A percentile compares a stretch with the other conserved stretches of the same genome.
phyloP scores from a whole-genome alignment of 495 filamentous ascomycete species.

The Trypethelium eluteriae region DNA sequence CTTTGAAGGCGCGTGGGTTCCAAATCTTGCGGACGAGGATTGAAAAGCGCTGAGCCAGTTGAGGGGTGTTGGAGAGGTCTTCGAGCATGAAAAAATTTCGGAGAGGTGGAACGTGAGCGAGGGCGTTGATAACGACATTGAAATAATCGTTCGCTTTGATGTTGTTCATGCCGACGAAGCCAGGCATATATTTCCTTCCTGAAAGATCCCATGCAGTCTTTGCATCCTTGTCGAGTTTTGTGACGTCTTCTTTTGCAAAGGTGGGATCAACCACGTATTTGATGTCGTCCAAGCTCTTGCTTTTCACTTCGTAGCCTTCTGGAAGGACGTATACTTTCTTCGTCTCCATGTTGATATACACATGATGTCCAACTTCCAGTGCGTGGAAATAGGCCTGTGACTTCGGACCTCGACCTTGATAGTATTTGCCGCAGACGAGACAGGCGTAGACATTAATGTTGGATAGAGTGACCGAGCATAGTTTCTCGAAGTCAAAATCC shows the following conservation, averaged over 20 bases:
- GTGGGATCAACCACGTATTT: slow-evolving; percentile 96
- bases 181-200: slow-evolving; percentile 74
- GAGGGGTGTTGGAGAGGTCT: slow-evolving; percentile 53
- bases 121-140: slow-evolving; percentile 89
- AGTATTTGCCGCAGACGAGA: slow-evolving; percentile 96
- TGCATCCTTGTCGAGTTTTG: slow-evolving; percentile 68
- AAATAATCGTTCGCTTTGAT: slow-evolving; percentile 99
- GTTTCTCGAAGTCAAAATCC: slow-evolving; percentile 97
- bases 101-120: slow-evolving; percentile 82
- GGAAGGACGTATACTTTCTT: slow-evolving; percentile 94
- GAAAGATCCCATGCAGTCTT: slow-evolving; percentile 68
- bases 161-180: slow-evolving; percentile 98
- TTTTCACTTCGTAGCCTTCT: slow-evolving; percentile 94
- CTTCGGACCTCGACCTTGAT: slow-evolving; percentile 85
- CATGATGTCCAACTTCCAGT: slow-evolving; percentile 88
- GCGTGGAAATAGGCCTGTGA: slow-evolving; percentile 97
- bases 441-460: slow-evolving; percentile 99
- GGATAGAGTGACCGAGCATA: slow-evolving; percentile 88
- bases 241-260: slow-evolving; percentile 69
- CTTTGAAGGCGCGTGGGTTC: slow-evolving; percentile 95
- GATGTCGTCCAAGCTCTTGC: slow-evolving; percentile 94
- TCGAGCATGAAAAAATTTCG: slow-evolving; percentile 92
- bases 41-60: slow-evolving; percentile 68
- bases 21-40: slow-evolving; percentile 94
- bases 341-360: slow-evolving; percentile 93